Conservation (phyloP, 2,329 filamentous ascomycete genomes). For the Sporothrix humicola region DNA sequence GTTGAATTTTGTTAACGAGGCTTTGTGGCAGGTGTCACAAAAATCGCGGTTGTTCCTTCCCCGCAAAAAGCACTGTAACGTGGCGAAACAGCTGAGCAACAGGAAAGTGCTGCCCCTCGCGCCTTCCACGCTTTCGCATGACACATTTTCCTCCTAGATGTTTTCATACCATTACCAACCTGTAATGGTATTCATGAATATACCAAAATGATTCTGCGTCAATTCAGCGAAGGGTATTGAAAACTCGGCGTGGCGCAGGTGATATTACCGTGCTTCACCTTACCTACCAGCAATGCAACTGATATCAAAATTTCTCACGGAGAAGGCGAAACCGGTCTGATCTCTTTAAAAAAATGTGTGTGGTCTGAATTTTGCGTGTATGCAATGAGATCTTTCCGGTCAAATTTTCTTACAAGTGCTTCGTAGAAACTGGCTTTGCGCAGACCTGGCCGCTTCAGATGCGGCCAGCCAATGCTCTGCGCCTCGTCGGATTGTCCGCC, state of each 20-base stretch:
- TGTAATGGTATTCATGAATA: no score
- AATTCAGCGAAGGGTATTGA: no score
- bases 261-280: neutral
- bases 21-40: slow-evolving; percentile 20
- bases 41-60: neutral
- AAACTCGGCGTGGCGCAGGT: no score
- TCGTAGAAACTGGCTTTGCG: slow-evolving; percentile 8
- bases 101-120: neutral
- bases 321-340: neutral
- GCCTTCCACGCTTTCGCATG: no score
- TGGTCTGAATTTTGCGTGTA: slow-evolving; percentile 19
- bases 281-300: neutral
- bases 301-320: neutral
- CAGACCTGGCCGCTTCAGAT: neutral
- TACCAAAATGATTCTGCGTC: no score
- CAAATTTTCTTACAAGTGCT: no score
- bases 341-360: neutral
- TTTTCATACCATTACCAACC: no score
- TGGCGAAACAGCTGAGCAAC: neutral
- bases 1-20: neutral
- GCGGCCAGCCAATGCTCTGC: slow-evolving; percentile 22
- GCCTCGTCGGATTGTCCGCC: slow-evolving; percentile 9
- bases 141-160: no score
- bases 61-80: neutral
- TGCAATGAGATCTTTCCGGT: neutral